phyloP scores from a whole-genome alignment of 257 asterid species.

The Nicotiana tomentosiformis region DNA sequence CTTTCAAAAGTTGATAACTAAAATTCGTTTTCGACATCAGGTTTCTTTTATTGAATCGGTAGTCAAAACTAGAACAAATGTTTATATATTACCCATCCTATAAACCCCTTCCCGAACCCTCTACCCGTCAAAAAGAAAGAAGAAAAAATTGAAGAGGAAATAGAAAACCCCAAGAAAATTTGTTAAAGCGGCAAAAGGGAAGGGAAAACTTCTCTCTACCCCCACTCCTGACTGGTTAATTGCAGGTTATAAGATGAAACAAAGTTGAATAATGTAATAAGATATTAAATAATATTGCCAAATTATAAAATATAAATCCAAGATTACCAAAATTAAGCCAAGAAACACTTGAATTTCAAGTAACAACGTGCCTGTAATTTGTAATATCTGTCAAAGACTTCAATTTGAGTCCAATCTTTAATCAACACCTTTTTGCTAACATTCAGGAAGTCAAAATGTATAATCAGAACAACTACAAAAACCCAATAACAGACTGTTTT shows the following conservation, averaged over 20 bases:
- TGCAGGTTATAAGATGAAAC: background rate
- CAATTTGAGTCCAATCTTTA: background rate
- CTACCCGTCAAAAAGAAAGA: background rate
- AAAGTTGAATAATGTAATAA: background rate
- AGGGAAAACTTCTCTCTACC: background rate
- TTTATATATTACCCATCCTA: background rate
- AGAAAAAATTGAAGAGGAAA: background rate
- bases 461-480: background rate
- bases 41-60: background rate
- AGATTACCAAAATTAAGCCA: background rate
- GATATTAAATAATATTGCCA: background rate
- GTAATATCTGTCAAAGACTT: background rate
- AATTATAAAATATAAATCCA: background rate
- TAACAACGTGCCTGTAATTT: background rate
- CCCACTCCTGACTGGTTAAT: background rate
- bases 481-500: background rate
- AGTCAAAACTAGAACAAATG: background rate
- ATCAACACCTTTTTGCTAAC: background rate
- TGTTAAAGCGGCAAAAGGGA: background rate
- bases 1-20: background rate
- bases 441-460: background rate
- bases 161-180: background rate
- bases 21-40: background rate
- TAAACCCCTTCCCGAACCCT: background rate
- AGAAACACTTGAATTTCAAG: background rate